Conservation (phyloP, 768 basidiomycete genomes). For the Mycena maculata region DNA sequence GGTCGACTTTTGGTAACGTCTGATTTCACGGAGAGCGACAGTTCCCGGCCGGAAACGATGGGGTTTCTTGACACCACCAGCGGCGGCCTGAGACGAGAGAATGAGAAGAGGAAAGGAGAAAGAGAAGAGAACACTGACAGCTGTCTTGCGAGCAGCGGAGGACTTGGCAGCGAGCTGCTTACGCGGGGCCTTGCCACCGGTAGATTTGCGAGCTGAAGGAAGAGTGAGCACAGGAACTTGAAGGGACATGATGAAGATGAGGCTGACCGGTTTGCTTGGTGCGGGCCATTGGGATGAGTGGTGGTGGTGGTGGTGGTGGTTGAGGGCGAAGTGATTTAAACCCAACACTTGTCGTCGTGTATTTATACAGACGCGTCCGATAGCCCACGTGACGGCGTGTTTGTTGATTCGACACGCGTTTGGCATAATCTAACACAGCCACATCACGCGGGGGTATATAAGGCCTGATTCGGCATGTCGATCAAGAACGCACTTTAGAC, state of each 20-base stretch:
- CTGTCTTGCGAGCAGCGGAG: slow-evolving; percentile 57
- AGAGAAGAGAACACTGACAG: slow-evolving; percentile 50
- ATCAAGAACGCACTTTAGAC: slow-evolving; percentile 10
- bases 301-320: slow-evolving; percentile 34
- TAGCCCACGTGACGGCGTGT: slow-evolving; percentile 57
- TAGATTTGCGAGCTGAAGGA: slow-evolving; percentile 36
- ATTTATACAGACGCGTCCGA: slow-evolving; percentile 44
- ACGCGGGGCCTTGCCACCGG: slow-evolving; percentile 76
- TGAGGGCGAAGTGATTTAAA: slow-evolving; percentile 14
- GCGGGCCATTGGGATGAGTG: slow-evolving; percentile 67
- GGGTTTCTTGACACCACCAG: slow-evolving; percentile 97
- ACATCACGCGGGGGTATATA: slow-evolving; percentile 41
- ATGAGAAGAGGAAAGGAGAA: slow-evolving; percentile 35
- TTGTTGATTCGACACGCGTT: slow-evolving; percentile 45
- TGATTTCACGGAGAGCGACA: slow-evolving; percentile 93
- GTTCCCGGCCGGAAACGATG: slow-evolving; percentile 92
- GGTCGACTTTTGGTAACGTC: slow-evolving; percentile 93
- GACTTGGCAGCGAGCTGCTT: slow-evolving; percentile 86
- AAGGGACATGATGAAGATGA: slow-evolving; percentile 1
- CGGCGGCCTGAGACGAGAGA: slow-evolving; percentile 58
- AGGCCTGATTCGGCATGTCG: neutral
- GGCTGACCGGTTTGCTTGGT: slow-evolving; percentile 87
- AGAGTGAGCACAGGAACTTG: neutral
- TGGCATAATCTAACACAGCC: slow-evolving; percentile 62
- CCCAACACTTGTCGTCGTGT: slow-evolving; percentile 16